Evolutionary conservation across 2,329 filamentous ascomycete genomes (phyloP).

Genomic region (Fusarium papillatum): DNA sequence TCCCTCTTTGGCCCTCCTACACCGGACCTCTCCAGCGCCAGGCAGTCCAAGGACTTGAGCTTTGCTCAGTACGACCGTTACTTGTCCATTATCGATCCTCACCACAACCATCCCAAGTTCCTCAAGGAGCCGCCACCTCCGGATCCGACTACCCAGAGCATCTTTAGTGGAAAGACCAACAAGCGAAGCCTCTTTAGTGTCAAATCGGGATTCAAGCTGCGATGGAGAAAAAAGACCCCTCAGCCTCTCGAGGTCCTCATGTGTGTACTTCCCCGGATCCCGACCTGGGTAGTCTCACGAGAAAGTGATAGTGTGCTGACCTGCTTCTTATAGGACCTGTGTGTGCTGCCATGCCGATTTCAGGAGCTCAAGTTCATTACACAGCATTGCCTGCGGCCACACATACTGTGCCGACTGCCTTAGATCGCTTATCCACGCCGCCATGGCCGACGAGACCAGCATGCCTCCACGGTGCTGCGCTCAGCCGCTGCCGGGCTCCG

Average conservation of each 20-base stretch:
- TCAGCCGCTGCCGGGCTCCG: slow-evolving; percentile 63
- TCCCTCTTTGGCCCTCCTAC: slow-evolving; percentile 51
- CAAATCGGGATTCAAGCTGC: slow-evolving; percentile 60
- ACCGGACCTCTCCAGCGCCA: slow-evolving; percentile 34
- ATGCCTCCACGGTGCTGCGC: slow-evolving; percentile 75
- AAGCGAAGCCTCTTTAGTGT: slow-evolving; percentile 60
- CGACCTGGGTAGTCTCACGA: slow-evolving; percentile 19
- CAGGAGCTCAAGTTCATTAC: slow-evolving; percentile 56
- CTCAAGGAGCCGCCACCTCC: slow-evolving; percentile 48
- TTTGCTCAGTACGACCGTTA: slow-evolving; percentile 68
- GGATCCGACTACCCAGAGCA: slow-evolving; percentile 52
- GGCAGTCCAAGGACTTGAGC: slow-evolving; percentile 55
- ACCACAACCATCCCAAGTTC: slow-evolving; percentile 58
- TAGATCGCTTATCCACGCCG: slow-evolving; percentile 65
- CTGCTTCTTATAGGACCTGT: slow-evolving; percentile 62
- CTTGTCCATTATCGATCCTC: slow-evolving; percentile 58
- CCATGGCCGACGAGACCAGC: slow-evolving; percentile 67
- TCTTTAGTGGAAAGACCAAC: slow-evolving; percentile 59
- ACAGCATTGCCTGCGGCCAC: slow-evolving; percentile 69
- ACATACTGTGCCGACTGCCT: slow-evolving; percentile 70
- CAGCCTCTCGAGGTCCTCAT: slow-evolving; percentile 46
- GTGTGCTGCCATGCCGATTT: slow-evolving; percentile 70
- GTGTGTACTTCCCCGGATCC: slow-evolving; percentile 42
- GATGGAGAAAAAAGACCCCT: slow-evolving; percentile 54
- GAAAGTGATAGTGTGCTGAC: slow-evolving; percentile 30